A percentile compares a stretch with the other conserved stretches of the same genome.
These are phyloP conservation scores for Boechera retrofracta DNA, from an alignment of 345 rosid species.

Conservation along the genomic window DNA sequence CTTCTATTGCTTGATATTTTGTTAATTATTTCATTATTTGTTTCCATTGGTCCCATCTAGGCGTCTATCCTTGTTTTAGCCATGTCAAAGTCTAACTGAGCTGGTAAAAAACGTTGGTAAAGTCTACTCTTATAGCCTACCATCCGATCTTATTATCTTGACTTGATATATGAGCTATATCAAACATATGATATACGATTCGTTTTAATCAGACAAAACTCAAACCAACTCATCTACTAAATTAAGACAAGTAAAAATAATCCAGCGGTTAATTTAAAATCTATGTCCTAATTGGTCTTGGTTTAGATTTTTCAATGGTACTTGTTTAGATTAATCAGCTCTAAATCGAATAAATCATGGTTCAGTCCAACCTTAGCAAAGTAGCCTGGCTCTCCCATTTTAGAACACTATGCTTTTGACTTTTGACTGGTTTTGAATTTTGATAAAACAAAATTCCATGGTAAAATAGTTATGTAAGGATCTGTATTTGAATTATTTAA, in stretches of 20 bases:
- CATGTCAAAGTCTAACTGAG: conserved; percentile 11
- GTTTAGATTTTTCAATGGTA: background rate
- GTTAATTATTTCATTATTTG: background rate
- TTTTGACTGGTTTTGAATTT: too few species aligned
- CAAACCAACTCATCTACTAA: background rate
- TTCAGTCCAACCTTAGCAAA: too few species aligned
- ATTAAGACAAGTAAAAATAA: background rate
- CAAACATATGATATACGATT: too few species aligned
- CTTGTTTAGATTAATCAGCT: background rate
- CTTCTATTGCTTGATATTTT: background rate
- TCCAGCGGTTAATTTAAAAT: background rate
- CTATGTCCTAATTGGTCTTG: background rate
- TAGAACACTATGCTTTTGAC: too few species aligned
- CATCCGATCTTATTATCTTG: too few species aligned
- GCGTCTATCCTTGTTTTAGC: background rate
- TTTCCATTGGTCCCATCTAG: conserved; percentile 12
- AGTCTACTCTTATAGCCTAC: background rate
- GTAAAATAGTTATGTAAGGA: too few species aligned
- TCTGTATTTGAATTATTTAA: too few species aligned
- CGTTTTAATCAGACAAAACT: background rate
- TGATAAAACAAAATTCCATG: too few species aligned
- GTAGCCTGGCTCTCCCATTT: too few species aligned
- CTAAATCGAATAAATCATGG: too few species aligned
- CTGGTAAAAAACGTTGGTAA: background rate
- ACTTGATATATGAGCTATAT: too few species aligned